Percentiles rank a stretch among this genome's conserved stretches.
These are phyloP conservation scores for Ettlia oleoabundans DNA, from an alignment of 139 green algal species.

Conservation along the genomic window DNA sequence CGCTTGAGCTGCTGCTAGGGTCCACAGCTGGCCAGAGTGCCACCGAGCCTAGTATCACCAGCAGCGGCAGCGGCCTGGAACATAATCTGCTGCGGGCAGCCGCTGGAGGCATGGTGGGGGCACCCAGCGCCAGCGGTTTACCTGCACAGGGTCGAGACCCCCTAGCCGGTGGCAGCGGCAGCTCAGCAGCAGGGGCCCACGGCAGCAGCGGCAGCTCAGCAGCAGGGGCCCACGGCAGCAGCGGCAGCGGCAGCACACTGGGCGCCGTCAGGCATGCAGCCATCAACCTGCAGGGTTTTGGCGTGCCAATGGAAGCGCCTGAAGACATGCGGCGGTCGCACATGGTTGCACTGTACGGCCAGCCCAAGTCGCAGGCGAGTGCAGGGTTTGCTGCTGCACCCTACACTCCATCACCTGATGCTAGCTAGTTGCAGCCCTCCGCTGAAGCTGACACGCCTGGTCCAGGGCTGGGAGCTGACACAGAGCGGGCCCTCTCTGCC, in stretches of 20 bases:
- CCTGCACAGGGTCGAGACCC: no score
- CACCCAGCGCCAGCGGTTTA: no score
- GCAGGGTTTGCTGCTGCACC: no score
- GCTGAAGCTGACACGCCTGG: no score
- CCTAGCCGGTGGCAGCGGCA: not conserved
- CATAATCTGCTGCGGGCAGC: no score
- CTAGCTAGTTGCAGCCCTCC: no score
- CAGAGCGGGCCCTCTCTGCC: no score
- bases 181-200: not conserved
- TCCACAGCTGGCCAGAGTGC: not conserved
- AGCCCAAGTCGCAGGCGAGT: slow-evolving; percentile 3
- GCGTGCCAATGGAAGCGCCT: not conserved
- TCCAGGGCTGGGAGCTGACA: no score
- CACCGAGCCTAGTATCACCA: no score
- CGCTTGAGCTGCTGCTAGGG: no score
- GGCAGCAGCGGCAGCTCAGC: not conserved
- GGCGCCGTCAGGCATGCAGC: not conserved
- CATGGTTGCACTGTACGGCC: slow-evolving; percentile 16
- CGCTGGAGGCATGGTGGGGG: no score
- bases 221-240: not conserved
- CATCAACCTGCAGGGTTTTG: not conserved
- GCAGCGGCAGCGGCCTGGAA: not conserved
- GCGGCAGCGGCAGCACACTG: not conserved
- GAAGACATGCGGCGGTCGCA: slow-evolving; percentile 9
- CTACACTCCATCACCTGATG: no score